Base-by-base conservation (phyloP, 2,329 filamentous ascomycete genomes). In the Botryotinia calthae region DNA sequence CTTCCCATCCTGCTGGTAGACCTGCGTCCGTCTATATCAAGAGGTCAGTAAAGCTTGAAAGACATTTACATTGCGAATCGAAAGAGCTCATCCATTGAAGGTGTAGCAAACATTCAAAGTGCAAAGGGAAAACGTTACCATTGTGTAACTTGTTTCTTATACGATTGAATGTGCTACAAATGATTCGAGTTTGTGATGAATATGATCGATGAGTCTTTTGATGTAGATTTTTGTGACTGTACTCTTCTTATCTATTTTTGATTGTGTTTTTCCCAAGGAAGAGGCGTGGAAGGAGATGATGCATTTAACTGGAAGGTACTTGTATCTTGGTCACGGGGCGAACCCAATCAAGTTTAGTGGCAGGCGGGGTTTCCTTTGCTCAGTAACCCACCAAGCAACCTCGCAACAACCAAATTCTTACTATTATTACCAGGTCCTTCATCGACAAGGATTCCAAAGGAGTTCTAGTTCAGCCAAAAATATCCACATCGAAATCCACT, bases 1-100 rank as follows among this genome's bases (percentile, higher is more conserved):
- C 94, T 85, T 98, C 96, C 95, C 95, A 98, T 82, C 90, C 90
- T 67, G 89, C 83, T 75, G 95, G 95, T 76, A 98, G 89, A 82
- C 95, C 95, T 78, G 91, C 90, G 72, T 94, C 92, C 80, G 88
- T 84, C 89, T 92, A 78, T 67, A 67, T 10, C 3, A 25, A 37
- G 25, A 31, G 37, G 54, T 72, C 25, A 72, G 70, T 59, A 18
- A 68, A 68, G 48, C 40, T 61, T n/a, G 51, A 68, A 31, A 42
- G 18, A n/a, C 22, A 18, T 28, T 48, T 48, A 56, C 40, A 31
- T 40, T 14, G 14, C 44, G 6, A 44, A 72, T 40, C 22, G 28
- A 58, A 54, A 48, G n/a, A 14, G 12, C 46, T 40, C 22, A 16
- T n/a, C n/a, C 7, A 31, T 56, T 18, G 28, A 40, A 28, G 25